These are phyloP conservation scores for Ophiostoma perfectum DNA, from an alignment of 2,329 filamentous ascomycete species.

Conservation along the genomic window DNA sequence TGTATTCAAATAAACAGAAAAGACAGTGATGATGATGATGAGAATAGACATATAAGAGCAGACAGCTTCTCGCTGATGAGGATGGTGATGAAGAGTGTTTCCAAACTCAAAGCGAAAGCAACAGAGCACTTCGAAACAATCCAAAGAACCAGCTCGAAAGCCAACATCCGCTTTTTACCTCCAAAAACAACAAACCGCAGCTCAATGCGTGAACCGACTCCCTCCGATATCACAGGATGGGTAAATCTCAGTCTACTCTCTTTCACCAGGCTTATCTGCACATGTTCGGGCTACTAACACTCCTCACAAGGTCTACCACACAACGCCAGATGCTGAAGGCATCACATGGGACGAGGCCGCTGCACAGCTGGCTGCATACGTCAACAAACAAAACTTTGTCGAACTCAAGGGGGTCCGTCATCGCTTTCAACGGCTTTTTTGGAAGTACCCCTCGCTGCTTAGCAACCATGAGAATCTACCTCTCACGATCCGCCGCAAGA, in stretches of 20 bases:
- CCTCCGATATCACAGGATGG: neutral
- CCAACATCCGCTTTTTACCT: no score
- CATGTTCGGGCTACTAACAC: no score
- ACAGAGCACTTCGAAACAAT: neutral
- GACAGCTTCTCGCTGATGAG: neutral
- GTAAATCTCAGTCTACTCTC: no score
- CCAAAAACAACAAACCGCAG: neutral
- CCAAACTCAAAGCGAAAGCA: neutral
- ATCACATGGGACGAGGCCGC: neutral
- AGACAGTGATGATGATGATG: neutral
- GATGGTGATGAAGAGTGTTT: neutral
- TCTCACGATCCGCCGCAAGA: neutral
- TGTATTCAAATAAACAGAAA: no score
- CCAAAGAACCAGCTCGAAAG: neutral
- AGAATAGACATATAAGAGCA: neutral
- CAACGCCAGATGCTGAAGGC: no score
- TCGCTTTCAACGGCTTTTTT: no score
- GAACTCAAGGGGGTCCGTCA: no score
- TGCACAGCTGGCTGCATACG: neutral
- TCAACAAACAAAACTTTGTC: neutral
- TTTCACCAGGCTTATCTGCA: no score
- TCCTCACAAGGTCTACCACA: no score
- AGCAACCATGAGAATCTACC: neutral
- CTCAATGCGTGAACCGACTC: neutral
- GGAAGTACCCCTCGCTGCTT: neutral